Evolutionary conservation across 2,329 filamentous ascomycete species (phyloP), one percentile per base, ranked within the genome.

Genomic region (Stachybotrys chartarum): DNA sequence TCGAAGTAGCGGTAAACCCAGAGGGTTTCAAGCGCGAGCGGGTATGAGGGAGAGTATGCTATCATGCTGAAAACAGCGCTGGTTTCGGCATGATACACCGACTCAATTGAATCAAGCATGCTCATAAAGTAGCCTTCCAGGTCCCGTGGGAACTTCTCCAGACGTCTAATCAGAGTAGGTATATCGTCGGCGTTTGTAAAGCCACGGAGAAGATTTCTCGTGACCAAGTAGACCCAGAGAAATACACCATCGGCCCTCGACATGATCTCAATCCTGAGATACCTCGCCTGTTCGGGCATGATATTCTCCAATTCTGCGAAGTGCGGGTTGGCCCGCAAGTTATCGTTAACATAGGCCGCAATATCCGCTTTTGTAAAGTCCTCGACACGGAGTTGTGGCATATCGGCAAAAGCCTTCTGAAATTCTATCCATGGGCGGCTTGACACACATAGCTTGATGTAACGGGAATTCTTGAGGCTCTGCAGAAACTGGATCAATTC

Each of bases 371-470:
- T 42, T 6, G 52, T 58, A 14, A 56, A 24, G 7, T 58, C 46
- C 1, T 58, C 39, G 14, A 58, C 48, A 30, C 49, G 47, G 18
- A 54, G 47, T 24, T 54, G 45, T 17, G 39, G 17, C 7, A 14
- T 5, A 1, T 47, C 8, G 0, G 44, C 35, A 49, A 66, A 66
- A 0, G 54, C 57, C 1, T 61, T 50, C 12, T 60, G 53, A 35
- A 64, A 68, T 10, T 55, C 60, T 8, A 32, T 24, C 58, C 63
- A 66, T 1, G 68, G 68, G 7, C 69, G 58, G 45, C 69, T 71
- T 1, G 68, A 64, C 1, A 69, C 56, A 17, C 67, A 64, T 3
- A 68, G 17, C 44, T 72, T 72, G 52, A 68, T 55, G 46, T 60
- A 42, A 1, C 44, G 14, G 5, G 44, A 53, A 3, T 24, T 35